phyloP scores from a whole-genome alignment of 2,329 filamentous ascomycete species.

The Akanthomyces dipterigenus region DNA sequence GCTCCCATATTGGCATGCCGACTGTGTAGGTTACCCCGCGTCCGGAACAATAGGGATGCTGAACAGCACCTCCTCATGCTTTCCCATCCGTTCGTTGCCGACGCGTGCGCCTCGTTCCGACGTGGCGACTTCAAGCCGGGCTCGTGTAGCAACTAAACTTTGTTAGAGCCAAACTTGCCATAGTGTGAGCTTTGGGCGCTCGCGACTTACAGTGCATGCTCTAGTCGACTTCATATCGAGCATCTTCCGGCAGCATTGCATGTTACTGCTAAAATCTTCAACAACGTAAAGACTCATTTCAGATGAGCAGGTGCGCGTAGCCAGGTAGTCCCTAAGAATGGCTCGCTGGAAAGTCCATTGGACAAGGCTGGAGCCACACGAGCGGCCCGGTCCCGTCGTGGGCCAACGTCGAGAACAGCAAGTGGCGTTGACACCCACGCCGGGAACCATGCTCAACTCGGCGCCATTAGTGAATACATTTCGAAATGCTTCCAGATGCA shows the following conservation, averaged over 20 bases:
- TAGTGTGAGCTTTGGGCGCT: neutral
- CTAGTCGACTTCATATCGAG: neutral
- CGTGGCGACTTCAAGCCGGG: neutral
- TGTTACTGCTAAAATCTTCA: too few species aligned
- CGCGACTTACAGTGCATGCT: neutral
- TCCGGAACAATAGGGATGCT: neutral
- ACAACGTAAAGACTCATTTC: neutral
- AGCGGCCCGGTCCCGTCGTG: neutral
- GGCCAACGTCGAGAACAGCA: neutral
- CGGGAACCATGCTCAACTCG: neutral
- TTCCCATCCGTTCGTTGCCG: neutral
- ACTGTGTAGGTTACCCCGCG: neutral
- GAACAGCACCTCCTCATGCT: neutral
- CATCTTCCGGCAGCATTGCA: neutral
- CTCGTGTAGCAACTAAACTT: neutral
- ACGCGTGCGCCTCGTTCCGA: neutral
- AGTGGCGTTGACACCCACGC: neutral
- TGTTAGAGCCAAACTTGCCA: neutral
- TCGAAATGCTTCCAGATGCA: neutral
- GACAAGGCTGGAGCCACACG: neutral
- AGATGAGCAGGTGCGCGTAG: neutral
- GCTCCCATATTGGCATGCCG: neutral
- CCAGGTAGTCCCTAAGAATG: neutral
- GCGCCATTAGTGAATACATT: neutral
- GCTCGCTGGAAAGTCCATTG: neutral